phyloP scores from a whole-genome alignment of 495 filamentous ascomycete species.

The Clavariopsis aquatica region DNA sequence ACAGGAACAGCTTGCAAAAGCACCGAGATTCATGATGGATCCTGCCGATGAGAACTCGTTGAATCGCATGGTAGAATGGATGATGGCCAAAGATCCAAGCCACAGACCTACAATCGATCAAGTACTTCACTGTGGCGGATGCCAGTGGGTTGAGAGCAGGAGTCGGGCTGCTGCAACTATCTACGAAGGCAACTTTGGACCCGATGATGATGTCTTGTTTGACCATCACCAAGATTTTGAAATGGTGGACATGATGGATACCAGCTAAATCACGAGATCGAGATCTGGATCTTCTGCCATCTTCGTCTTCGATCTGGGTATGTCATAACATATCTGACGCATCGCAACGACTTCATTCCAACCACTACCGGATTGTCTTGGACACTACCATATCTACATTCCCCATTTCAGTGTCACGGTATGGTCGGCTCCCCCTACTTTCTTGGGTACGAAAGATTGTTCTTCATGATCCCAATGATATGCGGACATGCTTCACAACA shows the following conservation, averaged over 20 bases:
- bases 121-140: slow-evolving; percentile 64
- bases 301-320: slow-evolving; percentile 15
- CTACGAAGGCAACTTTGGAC: slow-evolving; percentile 95
- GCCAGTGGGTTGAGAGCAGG: slow-evolving; percentile 73
- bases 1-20: slow-evolving; percentile 66
- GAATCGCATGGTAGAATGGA: slow-evolving; percentile 81
- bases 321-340: not conserved
- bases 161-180: slow-evolving; percentile 83
- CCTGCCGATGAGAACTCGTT: slow-evolving; percentile 66
- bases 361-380: not conserved
- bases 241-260: slow-evolving; percentile 74
- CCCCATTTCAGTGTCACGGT: not conserved
- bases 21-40: slow-evolving; percentile 85
- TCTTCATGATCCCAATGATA: not conserved
- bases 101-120: slow-evolving; percentile 73
- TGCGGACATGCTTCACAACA: not conserved
- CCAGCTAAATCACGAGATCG: slow-evolving; percentile 21
- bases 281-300: slow-evolving; percentile 12
- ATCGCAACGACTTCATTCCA: not conserved
- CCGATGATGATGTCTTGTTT: slow-evolving; percentile 65
- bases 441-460: slow-evolving; percentile 1
- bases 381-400: not conserved
- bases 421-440: not conserved
- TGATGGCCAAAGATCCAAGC: slow-evolving; percentile 76
- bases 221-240: slow-evolving; percentile 45